Conservation (phyloP, 2,329 filamentous ascomycete genomes). For the Fusarium oxysporum region DNA sequence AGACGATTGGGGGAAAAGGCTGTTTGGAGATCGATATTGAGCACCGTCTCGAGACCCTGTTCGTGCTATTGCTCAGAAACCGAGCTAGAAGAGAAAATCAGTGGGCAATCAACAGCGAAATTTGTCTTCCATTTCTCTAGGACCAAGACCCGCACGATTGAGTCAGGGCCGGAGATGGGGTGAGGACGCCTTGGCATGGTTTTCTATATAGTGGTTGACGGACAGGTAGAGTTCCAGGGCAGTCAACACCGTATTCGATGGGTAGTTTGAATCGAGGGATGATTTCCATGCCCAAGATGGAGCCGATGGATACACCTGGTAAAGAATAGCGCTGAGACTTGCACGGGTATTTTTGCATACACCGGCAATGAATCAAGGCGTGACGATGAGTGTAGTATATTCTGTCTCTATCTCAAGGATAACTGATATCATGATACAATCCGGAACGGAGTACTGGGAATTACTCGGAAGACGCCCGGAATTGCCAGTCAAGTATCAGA, state of each 20-base stretch:
- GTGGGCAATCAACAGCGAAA: constrained; percentile 33
- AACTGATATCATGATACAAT: neutral
- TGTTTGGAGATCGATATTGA: constrained; percentile 43
- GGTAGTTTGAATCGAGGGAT: constrained; percentile 10
- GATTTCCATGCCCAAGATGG: constrained; percentile 7
- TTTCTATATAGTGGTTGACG: constrained; percentile 22
- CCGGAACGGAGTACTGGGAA: constrained; percentile 3
- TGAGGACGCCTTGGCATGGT: constrained; percentile 22
- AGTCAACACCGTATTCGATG: constrained; percentile 15
- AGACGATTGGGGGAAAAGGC: constrained; percentile 32
- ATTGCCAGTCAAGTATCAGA: neutral
- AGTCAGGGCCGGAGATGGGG: constrained; percentile 36
- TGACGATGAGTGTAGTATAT: constrained; percentile 25
- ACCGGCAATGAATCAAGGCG: constrained; percentile 21
- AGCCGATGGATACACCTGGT: constrained; percentile 27
- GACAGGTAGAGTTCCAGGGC: constrained; percentile 11
- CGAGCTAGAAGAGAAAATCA: constrained; percentile 28
- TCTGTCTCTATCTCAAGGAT: neutral
- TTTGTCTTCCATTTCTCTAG: constrained; percentile 28
- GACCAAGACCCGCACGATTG: constrained; percentile 29
- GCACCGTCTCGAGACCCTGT: constrained; percentile 36
- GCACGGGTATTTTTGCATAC: constrained; percentile 19
- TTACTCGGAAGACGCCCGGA: constrained; percentile 5
- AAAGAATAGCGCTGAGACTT: constrained; percentile 26
- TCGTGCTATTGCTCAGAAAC: neutral